Evolutionary conservation across 768 basidiomycete genomes (phyloP), one percentile per base, ranked within the genome.

Genomic region (Lactifluus piperatus): DNA sequence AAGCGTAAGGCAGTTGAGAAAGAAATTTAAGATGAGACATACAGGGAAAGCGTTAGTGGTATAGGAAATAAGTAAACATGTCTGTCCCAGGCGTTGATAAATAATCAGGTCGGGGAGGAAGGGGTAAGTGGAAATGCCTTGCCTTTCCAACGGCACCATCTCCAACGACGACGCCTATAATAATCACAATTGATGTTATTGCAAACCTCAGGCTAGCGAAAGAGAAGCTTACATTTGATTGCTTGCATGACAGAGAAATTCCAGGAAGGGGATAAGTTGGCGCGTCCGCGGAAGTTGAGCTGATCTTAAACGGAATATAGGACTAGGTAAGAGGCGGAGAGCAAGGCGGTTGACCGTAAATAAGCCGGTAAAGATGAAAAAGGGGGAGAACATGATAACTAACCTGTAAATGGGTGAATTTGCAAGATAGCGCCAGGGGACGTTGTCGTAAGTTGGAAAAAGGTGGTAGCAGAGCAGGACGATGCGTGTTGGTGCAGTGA

Each of bases 141-240:
- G 85, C 93, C 89, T 97, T 97, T 72, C 94, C 94, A 67, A 97
- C 94, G 59, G 94, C 94, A 83, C 94, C 94, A 78, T 97, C 94
- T 70, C 94, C 94, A 53, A 97, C 94, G 69, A 97, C 94, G 74
- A 97, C 94, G 80, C 93, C 94, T 95, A 71, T 50, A 50, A 71
- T 47, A 53, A 44, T 63, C 66, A 58, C 44, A 58, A 68, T 78
- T 75, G 55, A 49, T 39, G 52, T 62, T 48, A 54, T 26, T 51
- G 64, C 61, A 37, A 50, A 36, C 43, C 43, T 34, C 7, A 52
- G 20, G 41, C 39, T 32, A 37, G 41, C 18, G 29, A 34, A 57
- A 24, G 36, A 54, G n/a, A 56, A 75, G 36, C 83, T 62, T 67
- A 90, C 91, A 93, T 81, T 93, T 92, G 70, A 92, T 93, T 70